Base-by-base conservation (phyloP, 2,329 filamentous ascomycete species). In the Nigrograna mackinnonii region DNA sequence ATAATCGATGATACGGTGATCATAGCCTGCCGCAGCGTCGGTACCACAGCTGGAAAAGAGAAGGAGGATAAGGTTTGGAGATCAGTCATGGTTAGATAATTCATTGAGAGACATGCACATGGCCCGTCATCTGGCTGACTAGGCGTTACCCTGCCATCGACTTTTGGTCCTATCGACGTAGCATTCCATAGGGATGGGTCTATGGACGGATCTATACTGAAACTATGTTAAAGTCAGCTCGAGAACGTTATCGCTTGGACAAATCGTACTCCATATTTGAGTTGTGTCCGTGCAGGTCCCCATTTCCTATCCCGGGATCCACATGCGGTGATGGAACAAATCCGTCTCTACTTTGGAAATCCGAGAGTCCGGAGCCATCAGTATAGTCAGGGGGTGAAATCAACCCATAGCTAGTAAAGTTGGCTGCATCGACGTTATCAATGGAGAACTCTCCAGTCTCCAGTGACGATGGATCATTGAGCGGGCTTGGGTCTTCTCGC, bases 81-180 rank as follows among this genome's bases (percentile, higher is more conserved):
- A 31, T 64, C 67, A 14, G 62, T 66, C 17, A 76, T 57, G 2
- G 68, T 69, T 3, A 77, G 61, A 50, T 75, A 77, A 41, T 73
- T 70, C n/a, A 65, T 64, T 6, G 69, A 70, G 22, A 77, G 68
- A 46, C 75, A 78, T 37, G 67, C 65, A 53, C 74, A 77, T 12
- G 57, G 56, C 16, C 20, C 49, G 30, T 55, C 11, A 11, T 9
- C 44, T 41, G 44, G n/a, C 43, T 34, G 39, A 22, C 34, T 30
- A n/a, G 16, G 37, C 22, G 37, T 14, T 11, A 17, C 17, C 14
- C 26, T 21, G 24, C 31, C 16, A 24, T 37, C 22, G n/a, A 14
- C n/a, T 3, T 31, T 30, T 7, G 35, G 12, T 12, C 31, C 33
- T n/a, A 18, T 41, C 5, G 46, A 33, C 35, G 14, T 34, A 2